Percentiles rank a stretch among this genome's conserved stretches.
Evolutionary conservation across 139 green algal species (phyloP).

Genomic region (Asterochloris erici): DNA sequence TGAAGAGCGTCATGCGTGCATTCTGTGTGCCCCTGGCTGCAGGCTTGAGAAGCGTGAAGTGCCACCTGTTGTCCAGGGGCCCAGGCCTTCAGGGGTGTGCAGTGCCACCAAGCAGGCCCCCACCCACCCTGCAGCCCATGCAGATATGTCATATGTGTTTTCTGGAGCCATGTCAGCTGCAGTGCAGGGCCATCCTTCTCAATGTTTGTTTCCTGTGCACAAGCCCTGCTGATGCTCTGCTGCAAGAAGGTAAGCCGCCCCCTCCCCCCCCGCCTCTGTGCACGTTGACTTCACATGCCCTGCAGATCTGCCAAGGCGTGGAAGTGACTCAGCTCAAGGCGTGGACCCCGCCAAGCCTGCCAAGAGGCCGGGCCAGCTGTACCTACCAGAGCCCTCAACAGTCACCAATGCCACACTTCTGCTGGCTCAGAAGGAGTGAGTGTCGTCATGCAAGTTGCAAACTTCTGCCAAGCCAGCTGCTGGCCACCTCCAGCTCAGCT

Average conservation of each 20-base stretch:
- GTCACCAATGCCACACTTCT: conserved; percentile 13
- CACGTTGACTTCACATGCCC: background rate
- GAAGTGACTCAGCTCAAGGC: background rate
- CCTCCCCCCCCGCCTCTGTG: background rate
- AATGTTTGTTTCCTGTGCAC: background rate
- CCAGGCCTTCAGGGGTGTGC: too few species aligned
- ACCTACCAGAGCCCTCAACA: conserved; percentile 5
- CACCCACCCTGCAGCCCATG: too few species aligned
- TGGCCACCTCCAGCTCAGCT: background rate
- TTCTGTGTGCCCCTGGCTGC: too few species aligned
- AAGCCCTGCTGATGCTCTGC: background rate
- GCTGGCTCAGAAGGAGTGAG: conserved; percentile 16
- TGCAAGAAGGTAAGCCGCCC: too few species aligned
- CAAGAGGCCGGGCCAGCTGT: conserved; percentile 17
- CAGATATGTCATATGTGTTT: too few species aligned
- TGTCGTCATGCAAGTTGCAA: background rate
- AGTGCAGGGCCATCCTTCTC: background rate
- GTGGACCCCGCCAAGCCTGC: background rate
- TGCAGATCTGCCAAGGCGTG: background rate
- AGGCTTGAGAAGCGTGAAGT: too few species aligned
- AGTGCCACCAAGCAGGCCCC: too few species aligned
- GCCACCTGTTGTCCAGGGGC: too few species aligned
- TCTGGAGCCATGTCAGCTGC: background rate
- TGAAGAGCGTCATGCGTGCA: too few species aligned
- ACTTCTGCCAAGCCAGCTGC: background rate